Evolutionary conservation across 2,329 filamentous ascomycete genomes (phyloP).

Genomic region (Penicillium sp.): DNA sequence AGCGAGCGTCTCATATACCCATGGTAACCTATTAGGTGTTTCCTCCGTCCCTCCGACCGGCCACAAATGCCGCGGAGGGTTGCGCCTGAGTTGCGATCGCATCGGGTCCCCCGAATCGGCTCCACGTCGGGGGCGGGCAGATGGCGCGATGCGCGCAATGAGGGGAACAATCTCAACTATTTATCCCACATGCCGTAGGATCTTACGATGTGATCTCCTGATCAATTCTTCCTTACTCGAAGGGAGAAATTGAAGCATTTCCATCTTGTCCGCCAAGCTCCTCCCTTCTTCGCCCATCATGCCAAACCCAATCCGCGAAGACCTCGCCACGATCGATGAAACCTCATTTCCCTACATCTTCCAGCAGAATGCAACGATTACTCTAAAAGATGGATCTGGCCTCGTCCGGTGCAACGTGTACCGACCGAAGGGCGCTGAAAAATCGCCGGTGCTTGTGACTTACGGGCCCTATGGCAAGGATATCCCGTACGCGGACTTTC

Average conservation of each 20-base stretch:
- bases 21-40: neutral
- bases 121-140: conserved; percentile 28
- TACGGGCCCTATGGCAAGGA: conserved; percentile 79
- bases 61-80: neutral
- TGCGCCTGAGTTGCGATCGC: neutral
- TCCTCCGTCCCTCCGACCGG: neutral
- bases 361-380: conserved; percentile 55
- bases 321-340: conserved; percentile 40
- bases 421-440: conserved; percentile 47
- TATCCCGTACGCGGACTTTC: conserved; percentile 64
- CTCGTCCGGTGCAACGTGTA: conserved; percentile 58
- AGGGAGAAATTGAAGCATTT: neutral
- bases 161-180: conserved; percentile 15
- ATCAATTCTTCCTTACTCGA: neutral
- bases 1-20: neutral
- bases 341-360: conserved; percentile 52
- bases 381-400: conserved; percentile 45
- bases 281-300: conserved; percentile 19
- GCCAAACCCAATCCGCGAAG: conserved; percentile 35
- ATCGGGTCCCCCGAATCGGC: conserved; percentile 30
- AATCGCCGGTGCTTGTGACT: conserved; percentile 67
- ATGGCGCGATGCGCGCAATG: conserved; percentile 6
- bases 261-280: neutral
- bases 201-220: conserved; percentile 4
- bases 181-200: conserved; percentile 12